These are phyloP conservation scores for Wallacemonas sp. DNA, from an alignment of 208 protist genomes.

Conservation along the genomic window DNA sequence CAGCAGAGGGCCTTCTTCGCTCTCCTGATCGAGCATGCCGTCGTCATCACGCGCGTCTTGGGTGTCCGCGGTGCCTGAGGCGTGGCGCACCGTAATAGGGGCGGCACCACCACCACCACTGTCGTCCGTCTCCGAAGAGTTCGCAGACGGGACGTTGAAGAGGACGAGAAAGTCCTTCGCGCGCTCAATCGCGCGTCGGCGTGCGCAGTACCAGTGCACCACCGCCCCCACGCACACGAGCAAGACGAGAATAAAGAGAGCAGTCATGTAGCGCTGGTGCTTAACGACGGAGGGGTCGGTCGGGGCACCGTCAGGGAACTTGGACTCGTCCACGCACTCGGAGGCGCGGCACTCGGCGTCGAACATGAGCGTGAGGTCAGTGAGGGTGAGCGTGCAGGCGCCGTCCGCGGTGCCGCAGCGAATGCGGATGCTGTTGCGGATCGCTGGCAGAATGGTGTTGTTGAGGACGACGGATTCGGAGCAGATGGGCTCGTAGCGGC, in stretches of 20 bases:
- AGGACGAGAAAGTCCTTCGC: conserved; percentile 59
- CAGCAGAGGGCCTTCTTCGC: not conserved
- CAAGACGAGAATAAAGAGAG: conserved; percentile 33
- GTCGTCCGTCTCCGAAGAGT: conserved; percentile 5
- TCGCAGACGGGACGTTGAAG: conserved; percentile 40
- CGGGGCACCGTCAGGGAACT: conserved; percentile 43
- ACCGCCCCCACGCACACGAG: conserved; percentile 30
- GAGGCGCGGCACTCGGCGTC: conserved; percentile 62
- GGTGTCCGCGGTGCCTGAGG: too few species aligned
- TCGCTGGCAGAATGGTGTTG: conserved; percentile 49
- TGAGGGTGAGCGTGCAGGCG: conserved; percentile 52
- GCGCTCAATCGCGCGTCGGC: conserved; percentile 27
- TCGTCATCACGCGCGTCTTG: not conserved
- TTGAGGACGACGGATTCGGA: conserved; percentile 45
- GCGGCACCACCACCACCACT: conserved; percentile 5
- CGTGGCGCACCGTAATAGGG: too few species aligned
- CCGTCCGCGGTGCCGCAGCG: conserved; percentile 34
- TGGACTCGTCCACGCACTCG: conserved; percentile 66
- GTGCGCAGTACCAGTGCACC: conserved; percentile 37
- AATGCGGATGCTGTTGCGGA: conserved; percentile 63
- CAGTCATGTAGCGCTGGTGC: conserved; percentile 24
- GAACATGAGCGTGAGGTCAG: conserved; percentile 66
- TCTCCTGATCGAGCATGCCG: conserved; percentile 16
- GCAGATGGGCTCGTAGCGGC: conserved; percentile 66
- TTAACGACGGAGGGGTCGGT: conserved; percentile 21